phyloP scores from a whole-genome alignment of 202 grass and related monocot genomes.

The Panicum hallii region DNA sequence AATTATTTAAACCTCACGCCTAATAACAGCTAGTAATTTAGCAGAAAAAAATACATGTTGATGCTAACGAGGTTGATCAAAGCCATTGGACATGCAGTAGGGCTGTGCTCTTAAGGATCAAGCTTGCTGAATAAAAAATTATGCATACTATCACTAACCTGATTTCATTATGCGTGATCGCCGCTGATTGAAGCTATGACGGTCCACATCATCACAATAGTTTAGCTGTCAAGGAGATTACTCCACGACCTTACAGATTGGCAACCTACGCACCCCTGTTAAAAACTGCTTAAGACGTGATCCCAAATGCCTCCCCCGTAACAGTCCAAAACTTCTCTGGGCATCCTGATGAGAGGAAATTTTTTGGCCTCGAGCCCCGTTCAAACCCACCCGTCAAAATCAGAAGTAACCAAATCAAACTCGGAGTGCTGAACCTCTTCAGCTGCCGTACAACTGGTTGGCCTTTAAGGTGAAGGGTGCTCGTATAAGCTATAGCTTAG shows the following conservation, averaged over 20 bases:
- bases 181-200: constrained; percentile 22
- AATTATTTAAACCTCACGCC: background rate
- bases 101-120: background rate
- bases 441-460: constrained; percentile 46
- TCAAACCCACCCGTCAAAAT: constrained; percentile 34
- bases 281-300: constrained; percentile 19
- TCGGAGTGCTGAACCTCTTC: constrained; percentile 6
- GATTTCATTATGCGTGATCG: constrained; percentile 1
- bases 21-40: background rate
- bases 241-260: background rate
- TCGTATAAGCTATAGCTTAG: constrained; percentile 45
- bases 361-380: background rate
- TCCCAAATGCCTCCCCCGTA: constrained; percentile 2
- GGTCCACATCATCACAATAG: background rate
- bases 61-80: background rate
- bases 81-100: background rate
- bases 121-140: background rate
- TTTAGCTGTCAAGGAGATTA: constrained; percentile 33
- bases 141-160: background rate
- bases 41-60: background rate
- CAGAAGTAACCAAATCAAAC: constrained; percentile 26
- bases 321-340: constrained; percentile 7
- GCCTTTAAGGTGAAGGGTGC: background rate
- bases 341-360: background rate
- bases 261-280: background rate